Base-by-base conservation (phyloP, 371 early-diverging fungal species). In the Mucor saturninus region DNA sequence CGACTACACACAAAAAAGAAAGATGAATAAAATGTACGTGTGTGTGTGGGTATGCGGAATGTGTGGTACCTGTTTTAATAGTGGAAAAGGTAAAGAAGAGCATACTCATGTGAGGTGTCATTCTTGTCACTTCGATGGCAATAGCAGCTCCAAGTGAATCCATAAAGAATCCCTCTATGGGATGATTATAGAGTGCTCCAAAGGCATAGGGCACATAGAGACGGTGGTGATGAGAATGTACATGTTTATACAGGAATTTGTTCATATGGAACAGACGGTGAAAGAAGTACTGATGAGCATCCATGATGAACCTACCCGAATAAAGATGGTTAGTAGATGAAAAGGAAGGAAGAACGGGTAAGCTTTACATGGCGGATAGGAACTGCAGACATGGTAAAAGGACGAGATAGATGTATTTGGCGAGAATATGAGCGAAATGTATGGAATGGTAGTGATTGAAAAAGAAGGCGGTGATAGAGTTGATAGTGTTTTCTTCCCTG, bases 171-270 rank as follows among this genome's bases (percentile, higher is more conserved):
- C 91, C 91, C 76, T 92, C 93, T 32, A 92, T 55, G 0, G 91
- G 91, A 66, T 92, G 91, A 72, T 92, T 92, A 76, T 92, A 92
- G 37, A 92, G 82, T 21, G 93, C 93, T 11, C 91, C 93, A 74
- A 86, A 90, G 4, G 93, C 89, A 71, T 88, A 92, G 26, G 91
- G 89, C 7, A 85, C 88, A 53, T 90, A 90, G 21, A 92, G 73
- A 32, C 88, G 85, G 64, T 92, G 93, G 65, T 92, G 93, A 54
- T 86, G 85, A 35, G 89, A 88, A 66, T 92, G 93, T 60, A 92
- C 80, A 61, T 83, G 79, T 62, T 87, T 85, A 77, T 92, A 92
- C 31, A 92, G 78, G 39, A 78, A 87, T 56, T 82, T 84, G 68
- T 86, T 87, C 46, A 74, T 71, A 75, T 92, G 93, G 74, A 86